Percentiles rank a stretch among this genome's conserved stretches.
Conservation (phyloP, 805 yeast species). For the Hanseniaspora nectarophila region DNA sequence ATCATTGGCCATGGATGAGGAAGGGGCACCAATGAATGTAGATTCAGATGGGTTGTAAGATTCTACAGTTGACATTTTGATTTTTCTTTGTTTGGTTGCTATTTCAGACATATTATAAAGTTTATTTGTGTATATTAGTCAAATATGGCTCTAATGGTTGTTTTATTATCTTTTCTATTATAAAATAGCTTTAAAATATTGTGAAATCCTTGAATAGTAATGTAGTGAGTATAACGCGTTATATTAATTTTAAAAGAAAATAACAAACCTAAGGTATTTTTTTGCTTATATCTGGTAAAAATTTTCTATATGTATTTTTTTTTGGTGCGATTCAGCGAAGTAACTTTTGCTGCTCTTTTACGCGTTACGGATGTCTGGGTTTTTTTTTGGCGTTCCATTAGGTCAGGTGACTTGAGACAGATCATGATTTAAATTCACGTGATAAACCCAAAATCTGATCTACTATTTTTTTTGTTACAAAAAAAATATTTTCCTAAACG, state of each 20-base stretch:
- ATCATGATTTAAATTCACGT: too few relatives aligned
- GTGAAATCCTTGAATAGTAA: not conserved
- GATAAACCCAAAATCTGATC: too few relatives aligned
- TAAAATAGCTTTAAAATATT: not conserved
- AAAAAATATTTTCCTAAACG: too few relatives aligned
- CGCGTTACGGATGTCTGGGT: not conserved
- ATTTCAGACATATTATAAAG: not conserved
- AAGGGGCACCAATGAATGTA: not conserved
- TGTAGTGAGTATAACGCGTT: not conserved
- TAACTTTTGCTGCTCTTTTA: too few relatives aligned
- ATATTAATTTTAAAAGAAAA: too few relatives aligned
- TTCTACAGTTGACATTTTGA: not conserved
- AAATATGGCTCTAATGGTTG: not conserved
- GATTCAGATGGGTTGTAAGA: constrained; percentile 1
- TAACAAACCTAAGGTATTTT: too few relatives aligned
- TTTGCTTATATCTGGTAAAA: too few relatives aligned
- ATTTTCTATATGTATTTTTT: too few relatives aligned
- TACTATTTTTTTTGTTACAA: not conserved
- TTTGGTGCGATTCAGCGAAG: not conserved
- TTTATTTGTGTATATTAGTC: too few relatives aligned
- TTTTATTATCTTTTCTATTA: too few relatives aligned
- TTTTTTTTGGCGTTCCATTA: not conserved
- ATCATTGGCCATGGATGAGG: not conserved
- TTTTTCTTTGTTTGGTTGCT: not conserved
- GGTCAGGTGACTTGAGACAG: not conserved